phyloP scores from a whole-genome alignment of 2,329 filamentous ascomycete genomes.

The Lachnellula cervina region DNA sequence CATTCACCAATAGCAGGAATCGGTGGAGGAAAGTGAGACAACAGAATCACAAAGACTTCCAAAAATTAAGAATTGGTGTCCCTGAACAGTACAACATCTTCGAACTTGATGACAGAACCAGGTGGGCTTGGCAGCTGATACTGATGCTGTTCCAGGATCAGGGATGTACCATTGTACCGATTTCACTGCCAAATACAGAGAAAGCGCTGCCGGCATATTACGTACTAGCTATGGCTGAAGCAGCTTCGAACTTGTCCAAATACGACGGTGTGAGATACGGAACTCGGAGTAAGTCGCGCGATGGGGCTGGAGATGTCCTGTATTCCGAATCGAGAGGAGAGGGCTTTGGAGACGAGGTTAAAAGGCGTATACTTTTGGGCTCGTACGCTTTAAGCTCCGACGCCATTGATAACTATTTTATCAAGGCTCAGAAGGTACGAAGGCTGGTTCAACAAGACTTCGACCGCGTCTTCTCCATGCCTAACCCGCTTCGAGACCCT shows the following conservation, averaged over 20 bases:
- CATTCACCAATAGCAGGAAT: background rate
- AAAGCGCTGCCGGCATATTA: conserved; percentile 92
- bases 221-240: conserved; percentile 89
- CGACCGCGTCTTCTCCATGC: conserved; percentile 65
- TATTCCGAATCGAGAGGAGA: conserved; percentile 71
- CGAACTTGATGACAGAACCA: conserved; percentile 68
- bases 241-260: conserved; percentile 91
- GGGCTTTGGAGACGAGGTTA: conserved; percentile 80
- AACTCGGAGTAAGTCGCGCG: conserved; percentile 33
- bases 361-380: conserved; percentile 80
- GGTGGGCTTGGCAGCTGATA: conserved; percentile 61
- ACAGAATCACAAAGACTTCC: conserved; percentile 1
- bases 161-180: conserved; percentile 69
- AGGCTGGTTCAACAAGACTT: conserved; percentile 83
- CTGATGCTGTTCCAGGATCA: conserved; percentile 54
- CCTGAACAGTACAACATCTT: conserved; percentile 81
- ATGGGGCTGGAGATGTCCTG: conserved; percentile 58
- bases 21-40: background rate
- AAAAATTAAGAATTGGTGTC: conserved; percentile 45
- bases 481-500: conserved; percentile 60
- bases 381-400: conserved; percentile 85
- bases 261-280: conserved; percentile 98
- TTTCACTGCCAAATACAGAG: conserved; percentile 78
- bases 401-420: conserved; percentile 94
- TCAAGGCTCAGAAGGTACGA: conserved; percentile 85